Base-by-base conservation (phyloP, 768 basidiomycete genomes). In the Boletellus emodensis region DNA sequence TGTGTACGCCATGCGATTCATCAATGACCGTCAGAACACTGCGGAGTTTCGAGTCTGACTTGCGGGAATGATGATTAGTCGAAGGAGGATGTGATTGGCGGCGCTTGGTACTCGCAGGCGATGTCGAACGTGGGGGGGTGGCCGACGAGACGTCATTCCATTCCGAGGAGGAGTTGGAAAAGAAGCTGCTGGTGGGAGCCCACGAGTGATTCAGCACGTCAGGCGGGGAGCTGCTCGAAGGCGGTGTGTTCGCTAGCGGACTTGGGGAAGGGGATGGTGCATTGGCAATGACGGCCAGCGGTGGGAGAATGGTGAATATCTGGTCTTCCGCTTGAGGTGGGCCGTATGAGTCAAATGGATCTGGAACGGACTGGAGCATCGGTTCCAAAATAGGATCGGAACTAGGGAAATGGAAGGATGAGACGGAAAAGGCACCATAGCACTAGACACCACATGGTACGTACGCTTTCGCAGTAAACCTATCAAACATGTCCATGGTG, bases 301-400 rank as follows among this genome's bases (percentile, higher is more conserved):
- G 94, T 6, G 91, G 84, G 2, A 97, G 78, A 53, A 96, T 94
- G 63, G 84, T 90, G 71, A 95, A 95, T 56, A 96, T 94, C 63
- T 92, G 86, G 60, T 93, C 87, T 66, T 94, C 90, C 37, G 88
- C 76, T 59, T 87, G 89, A 3, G 87, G 85, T 18, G 89, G 88
- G 4, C 90, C 91, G 61, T 95, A 95, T 0, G 90, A 81, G 56
- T 95, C 93, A 55, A 95, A 95, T 30, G 94, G 90, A 65, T 96
- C 94, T 17, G 93, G 93, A 41, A 94, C 79, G 8, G 87, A 80
- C 67, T 91, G 85, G 2, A 97, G 74, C 83, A 97, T 87, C 2
- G 87, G 87, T 64, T 97, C 93, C 48, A 97, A 82, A 37, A 90
- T 77, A 26, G 91, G 89, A 68, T 97, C 94, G 53, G 89, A 90